These are phyloP conservation scores for Malassezia furfur DNA, from an alignment of 1,284 basidiomycete genomes.

Conservation along the genomic window DNA sequence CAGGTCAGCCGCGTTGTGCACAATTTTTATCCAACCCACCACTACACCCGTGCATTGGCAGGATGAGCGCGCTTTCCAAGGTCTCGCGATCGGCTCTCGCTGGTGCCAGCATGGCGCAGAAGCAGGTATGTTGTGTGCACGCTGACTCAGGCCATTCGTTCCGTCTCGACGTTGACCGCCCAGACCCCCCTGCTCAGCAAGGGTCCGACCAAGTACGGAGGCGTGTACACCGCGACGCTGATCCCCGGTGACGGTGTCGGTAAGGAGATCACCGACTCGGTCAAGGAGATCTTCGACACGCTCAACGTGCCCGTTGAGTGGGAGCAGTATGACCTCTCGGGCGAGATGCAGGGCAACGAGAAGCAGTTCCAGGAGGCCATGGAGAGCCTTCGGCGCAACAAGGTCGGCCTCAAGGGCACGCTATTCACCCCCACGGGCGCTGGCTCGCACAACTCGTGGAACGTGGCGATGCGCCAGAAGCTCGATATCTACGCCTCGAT, in stretches of 20 bases:
- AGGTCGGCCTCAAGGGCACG: constrained; percentile 97
- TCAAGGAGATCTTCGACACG: constrained; percentile 96
- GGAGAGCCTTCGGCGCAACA: constrained; percentile 85
- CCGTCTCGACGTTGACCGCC: constrained; percentile 68
- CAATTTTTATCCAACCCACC: constrained; percentile 1
- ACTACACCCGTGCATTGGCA: background rate
- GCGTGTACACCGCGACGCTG: constrained; percentile 55
- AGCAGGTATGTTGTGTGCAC: constrained; percentile 2
- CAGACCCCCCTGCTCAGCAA: constrained; percentile 67
- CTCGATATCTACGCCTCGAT: constrained; percentile 98
- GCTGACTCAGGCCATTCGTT: constrained; percentile 27
- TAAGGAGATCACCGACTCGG: constrained; percentile 90
- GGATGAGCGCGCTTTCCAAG: constrained; percentile 11
- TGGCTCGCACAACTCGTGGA: constrained; percentile 96
- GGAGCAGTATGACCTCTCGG: constrained; percentile 97
- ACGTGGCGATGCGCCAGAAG: constrained; percentile 98
- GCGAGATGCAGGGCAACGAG: constrained; percentile 86
- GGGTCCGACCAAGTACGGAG: constrained; percentile 89
- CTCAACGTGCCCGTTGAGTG: constrained; percentile 98
- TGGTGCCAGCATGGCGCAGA: background rate
- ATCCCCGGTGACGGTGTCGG: constrained; percentile 58
- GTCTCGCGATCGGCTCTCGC: constrained; percentile 11
- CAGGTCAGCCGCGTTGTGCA: background rate
- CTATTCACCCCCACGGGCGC: constrained; percentile 96
- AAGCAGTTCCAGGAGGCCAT: constrained; percentile 90